Conservation (phyloP, 2,329 filamentous ascomycete species). For the Colletotrichum musicola region DNA sequence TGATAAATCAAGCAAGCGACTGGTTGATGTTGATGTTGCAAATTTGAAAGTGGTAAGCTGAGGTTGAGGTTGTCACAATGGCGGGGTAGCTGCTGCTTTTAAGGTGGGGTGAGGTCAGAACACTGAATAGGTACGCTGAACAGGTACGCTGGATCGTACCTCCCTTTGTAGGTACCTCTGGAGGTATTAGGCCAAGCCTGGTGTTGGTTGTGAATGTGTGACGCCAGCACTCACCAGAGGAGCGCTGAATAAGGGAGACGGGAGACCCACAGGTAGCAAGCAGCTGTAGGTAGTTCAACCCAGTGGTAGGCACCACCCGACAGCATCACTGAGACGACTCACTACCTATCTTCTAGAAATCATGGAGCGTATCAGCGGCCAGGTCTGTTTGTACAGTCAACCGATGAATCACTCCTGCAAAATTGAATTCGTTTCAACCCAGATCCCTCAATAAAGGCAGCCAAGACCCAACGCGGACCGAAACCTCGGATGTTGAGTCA, state of each 20-base stretch:
- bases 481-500: too few species aligned
- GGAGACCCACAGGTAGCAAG: background rate
- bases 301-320: too few species aligned
- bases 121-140: background rate
- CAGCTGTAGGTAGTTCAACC: too few species aligned
- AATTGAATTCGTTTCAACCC: too few species aligned
- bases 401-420: too few species aligned
- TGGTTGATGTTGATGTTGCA: background rate
- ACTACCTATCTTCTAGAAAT: background rate
- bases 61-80: slow-evolving; percentile 18
- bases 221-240: background rate
- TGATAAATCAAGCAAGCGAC: background rate
- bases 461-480: too few species aligned
- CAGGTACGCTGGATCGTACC: background rate
- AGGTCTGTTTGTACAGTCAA: background rate
- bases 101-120: slow-evolving; percentile 31
- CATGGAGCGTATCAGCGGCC: too few species aligned
- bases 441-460: too few species aligned
- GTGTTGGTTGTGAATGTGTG: background rate
- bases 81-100: slow-evolving; percentile 38
- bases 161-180: background rate
- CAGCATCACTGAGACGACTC: too few species aligned
- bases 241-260: background rate
- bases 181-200: background rate
- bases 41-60: slow-evolving; percentile 12